Percentiles rank a stretch among this genome's conserved stretches.
phyloP scores from a whole-genome alignment of 139 green algal species.

The Chlorella sorokiniana region DNA sequence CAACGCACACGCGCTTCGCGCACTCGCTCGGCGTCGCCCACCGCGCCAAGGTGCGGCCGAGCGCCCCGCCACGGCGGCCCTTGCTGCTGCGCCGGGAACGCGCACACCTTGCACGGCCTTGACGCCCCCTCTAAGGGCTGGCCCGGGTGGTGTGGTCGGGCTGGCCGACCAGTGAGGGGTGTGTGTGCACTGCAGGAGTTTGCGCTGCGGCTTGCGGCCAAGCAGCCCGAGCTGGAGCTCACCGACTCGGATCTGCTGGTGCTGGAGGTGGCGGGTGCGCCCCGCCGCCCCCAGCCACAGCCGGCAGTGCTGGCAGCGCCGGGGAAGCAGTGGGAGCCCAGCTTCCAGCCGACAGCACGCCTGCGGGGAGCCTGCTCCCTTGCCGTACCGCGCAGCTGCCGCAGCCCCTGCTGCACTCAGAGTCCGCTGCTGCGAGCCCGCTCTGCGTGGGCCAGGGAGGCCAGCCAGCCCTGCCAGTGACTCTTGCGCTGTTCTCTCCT shows the following conservation, averaged over 20 bases:
- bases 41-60: constrained; percentile 1
- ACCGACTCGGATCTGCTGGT: constrained; percentile 42
- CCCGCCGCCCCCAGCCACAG: no score
- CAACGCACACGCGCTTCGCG: constrained; percentile 74
- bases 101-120: background rate
- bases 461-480: no score
- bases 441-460: no score
- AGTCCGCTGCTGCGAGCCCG: no score
- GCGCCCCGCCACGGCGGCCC: background rate
- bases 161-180: no score
- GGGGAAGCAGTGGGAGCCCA: background rate
- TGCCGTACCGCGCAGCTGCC: no score
- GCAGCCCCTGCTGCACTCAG: no score
- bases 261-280: constrained; percentile 15
- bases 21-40: constrained; percentile 80
- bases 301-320: no score
- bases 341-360: background rate
- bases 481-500: background rate
- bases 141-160: no score
- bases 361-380: no score
- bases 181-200: constrained; percentile 7
- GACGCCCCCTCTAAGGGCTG: no score
- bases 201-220: constrained; percentile 27
- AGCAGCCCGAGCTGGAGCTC: constrained; percentile 52
- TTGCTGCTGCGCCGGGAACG: background rate